A percentile compares a stretch with the other conserved stretches of the same genome.
These are phyloP conservation scores for Cyclocybe aegerita DNA, from an alignment of 768 basidiomycete genomes.

Conservation along the genomic window DNA sequence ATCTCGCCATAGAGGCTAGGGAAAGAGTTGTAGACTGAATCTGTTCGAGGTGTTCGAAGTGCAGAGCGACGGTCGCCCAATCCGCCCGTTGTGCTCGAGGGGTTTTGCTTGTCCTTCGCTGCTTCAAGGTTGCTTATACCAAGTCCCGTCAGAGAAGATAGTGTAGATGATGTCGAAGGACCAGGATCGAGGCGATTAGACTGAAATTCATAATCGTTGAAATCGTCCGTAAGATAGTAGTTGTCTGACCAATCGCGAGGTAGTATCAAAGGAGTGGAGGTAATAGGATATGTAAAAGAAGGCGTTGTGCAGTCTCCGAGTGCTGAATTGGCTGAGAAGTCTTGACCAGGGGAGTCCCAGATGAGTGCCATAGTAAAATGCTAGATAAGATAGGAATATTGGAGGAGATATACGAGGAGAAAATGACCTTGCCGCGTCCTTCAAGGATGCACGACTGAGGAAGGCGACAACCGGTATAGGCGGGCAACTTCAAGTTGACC, in stretches of 20 bases:
- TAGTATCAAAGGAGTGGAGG: conserved; percentile 22
- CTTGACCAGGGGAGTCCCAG: conserved; percentile 8
- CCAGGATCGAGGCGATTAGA: conserved; percentile 30
- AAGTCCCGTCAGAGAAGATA: conserved; percentile 25
- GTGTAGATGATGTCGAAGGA: conserved; percentile 6
- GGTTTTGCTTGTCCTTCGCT: conserved; percentile 6
- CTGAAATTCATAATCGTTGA: conserved; percentile 30
- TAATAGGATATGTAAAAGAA: conserved; percentile 10
- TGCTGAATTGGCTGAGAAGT: conserved; percentile 11
- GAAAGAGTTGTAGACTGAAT: conserved; percentile 7
- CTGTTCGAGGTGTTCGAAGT: conserved; percentile 6
- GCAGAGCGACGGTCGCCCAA: conserved; percentile 3
- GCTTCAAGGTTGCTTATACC: conserved; percentile 28
- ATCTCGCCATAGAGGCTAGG: no score
- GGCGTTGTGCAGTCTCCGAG: conserved; percentile 3
- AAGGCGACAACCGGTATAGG: conserved; percentile 14
- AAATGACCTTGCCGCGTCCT: conserved; percentile 9
- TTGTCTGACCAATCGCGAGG: conserved; percentile 18
- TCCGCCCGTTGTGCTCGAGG: conserved; percentile 1
- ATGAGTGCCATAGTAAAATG: conserved; percentile 12
- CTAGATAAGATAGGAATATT: conserved; percentile 18
- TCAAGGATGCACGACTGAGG: conserved; percentile 19
- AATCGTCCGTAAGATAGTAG: conserved; percentile 10
- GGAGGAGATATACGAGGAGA: conserved; percentile 6
- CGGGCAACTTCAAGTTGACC: conserved; percentile 31